Conservation (phyloP, 177 flowering plant species). For the Vitis hybrid region DNA sequence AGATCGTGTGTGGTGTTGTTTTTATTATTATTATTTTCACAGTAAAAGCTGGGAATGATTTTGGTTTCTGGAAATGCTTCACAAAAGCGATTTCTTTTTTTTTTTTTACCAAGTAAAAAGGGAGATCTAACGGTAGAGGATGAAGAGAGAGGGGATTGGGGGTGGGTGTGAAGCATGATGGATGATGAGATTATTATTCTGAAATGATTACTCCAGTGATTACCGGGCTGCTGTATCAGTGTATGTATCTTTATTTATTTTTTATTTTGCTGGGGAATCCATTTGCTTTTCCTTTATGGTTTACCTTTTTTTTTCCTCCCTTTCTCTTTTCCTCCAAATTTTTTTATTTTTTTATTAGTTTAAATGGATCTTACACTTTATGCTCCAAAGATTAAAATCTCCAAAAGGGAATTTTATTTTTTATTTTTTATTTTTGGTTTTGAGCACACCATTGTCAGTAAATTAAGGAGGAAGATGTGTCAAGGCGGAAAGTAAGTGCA, state of each 20-base stretch:
- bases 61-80: constrained; percentile 16
- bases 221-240: constrained; percentile 14
- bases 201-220: constrained; percentile 49
- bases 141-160: neutral
- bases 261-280: constrained; percentile 7
- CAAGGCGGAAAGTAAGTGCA: no score
- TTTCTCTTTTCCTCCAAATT: no score
- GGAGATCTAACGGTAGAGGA: neutral
- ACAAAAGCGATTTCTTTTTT: neutral
- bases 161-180: constrained; percentile 3
- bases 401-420: neutral
- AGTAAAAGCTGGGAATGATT: constrained; percentile 38
- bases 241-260: neutral
- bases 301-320: no score
- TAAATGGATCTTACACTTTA: neutral
- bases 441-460: no score
- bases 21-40: constrained; percentile 7
- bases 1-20: constrained; percentile 18
- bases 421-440: no score
- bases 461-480: no score
- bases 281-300: constrained; percentile 6
- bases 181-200: constrained; percentile 56
- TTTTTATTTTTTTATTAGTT: no score
- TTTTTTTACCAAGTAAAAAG: neutral
- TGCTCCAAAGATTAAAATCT: neutral